These are phyloP conservation scores for Evernia prunastri DNA, from an alignment of 495 filamentous ascomycete genomes.

Conservation along the genomic window DNA sequence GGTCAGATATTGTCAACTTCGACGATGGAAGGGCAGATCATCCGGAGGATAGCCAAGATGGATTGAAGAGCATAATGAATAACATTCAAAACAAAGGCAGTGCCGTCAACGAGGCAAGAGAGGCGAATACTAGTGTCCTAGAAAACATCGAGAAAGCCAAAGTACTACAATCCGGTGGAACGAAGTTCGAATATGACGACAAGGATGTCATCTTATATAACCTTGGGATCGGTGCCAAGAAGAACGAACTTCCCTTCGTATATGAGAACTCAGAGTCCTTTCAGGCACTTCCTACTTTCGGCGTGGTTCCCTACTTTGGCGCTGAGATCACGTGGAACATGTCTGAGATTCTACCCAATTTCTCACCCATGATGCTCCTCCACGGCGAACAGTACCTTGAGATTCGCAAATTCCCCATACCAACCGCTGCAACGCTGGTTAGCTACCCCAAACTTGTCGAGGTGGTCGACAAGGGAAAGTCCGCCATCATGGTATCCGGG, in stretches of 20 bases:
- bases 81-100: conserved; percentile 74
- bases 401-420: conserved; percentile 88
- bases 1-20: conserved; percentile 77
- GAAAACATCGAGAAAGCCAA: conserved; percentile 72
- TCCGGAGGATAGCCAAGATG: conserved; percentile 70
- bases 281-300: conserved; percentile 88
- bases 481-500: conserved; percentile 75
- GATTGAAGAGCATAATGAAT: conserved; percentile 79
- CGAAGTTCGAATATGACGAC: conserved; percentile 75
- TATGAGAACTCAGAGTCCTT: conserved; percentile 87
- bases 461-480: conserved; percentile 91
- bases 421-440: conserved; percentile 72
- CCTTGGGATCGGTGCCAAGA: conserved; percentile 89
- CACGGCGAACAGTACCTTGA: conserved; percentile 99
- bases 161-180: conserved; percentile 61
- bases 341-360: conserved; percentile 83
- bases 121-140: conserved; percentile 46
- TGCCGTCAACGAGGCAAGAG: conserved; percentile 32
- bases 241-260: conserved; percentile 77
- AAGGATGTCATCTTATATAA: conserved; percentile 92
- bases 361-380: conserved; percentile 97
- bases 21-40: conserved; percentile 87
- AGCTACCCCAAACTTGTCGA: conserved; percentile 85
- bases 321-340: conserved; percentile 73
- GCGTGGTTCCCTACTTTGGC: conserved; percentile 89